Conservation (phyloP, 225 moss, liverwort and hornwort genomes). For the Neckera pumila region DNA sequence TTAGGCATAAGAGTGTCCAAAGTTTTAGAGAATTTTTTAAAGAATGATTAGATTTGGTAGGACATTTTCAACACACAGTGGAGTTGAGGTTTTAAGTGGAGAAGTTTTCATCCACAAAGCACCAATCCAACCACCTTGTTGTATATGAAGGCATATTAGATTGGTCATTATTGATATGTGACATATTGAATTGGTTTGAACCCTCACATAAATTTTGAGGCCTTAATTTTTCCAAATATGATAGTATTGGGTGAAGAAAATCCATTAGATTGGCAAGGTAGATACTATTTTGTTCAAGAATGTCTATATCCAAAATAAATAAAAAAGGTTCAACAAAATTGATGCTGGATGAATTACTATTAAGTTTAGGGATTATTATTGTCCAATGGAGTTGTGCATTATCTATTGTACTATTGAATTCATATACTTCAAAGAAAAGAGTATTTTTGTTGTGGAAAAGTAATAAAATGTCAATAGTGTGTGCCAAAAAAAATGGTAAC, state of each 20-base stretch:
- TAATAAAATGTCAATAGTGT: too few species aligned
- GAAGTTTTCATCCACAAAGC: not conserved
- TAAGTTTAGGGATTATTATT: not conserved
- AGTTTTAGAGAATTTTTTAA: not conserved
- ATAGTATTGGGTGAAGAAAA: rapidly evolving
- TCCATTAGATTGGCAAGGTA: not conserved
- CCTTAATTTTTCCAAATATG: too few species aligned
- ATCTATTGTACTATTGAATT: not conserved
- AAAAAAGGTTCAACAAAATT: not conserved
- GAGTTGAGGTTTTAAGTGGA: not conserved
- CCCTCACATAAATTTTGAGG: not conserved
- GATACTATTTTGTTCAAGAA: too few species aligned
- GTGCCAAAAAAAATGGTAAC: too few species aligned
- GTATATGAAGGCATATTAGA: too few species aligned
- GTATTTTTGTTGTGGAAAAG: too few species aligned
- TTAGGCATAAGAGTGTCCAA: not conserved
- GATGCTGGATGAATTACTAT: not conserved
- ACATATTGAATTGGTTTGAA: not conserved
- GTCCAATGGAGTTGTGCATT: not conserved
- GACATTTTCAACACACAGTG: not conserved
- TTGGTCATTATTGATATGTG: not conserved
- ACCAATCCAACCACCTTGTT: not conserved
- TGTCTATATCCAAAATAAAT: not conserved
- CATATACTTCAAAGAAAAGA: not conserved
- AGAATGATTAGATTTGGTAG: not conserved